Percentiles rank a stretch among this genome's conserved stretches.
Evolutionary conservation across 202 grass and related monocot species (phyloP).

Genomic region (Saccharum hybrid): DNA sequence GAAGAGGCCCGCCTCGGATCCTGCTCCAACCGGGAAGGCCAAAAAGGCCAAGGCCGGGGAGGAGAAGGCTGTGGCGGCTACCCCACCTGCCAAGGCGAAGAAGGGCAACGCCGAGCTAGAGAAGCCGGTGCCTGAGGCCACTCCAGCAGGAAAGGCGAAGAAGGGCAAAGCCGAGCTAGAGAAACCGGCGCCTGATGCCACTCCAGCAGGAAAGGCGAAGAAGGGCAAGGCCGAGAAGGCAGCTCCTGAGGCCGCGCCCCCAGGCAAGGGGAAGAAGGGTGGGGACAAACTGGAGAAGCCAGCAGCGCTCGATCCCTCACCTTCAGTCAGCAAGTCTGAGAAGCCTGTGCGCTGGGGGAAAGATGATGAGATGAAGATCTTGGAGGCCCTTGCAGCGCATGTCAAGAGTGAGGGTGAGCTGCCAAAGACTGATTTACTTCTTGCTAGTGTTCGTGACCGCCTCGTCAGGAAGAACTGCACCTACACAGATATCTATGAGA

Average conservation of each 20-base stretch:
- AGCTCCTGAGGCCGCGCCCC: background rate
- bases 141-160: constrained; percentile 8
- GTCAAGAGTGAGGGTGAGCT: constrained; percentile 34
- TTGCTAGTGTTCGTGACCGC: constrained; percentile 26
- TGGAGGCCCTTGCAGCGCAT: constrained; percentile 44
- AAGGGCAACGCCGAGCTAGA: constrained; percentile 25
- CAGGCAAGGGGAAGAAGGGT: background rate
- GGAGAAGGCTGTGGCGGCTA: background rate
- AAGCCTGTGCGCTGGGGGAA: constrained; percentile 36
- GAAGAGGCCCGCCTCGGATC: constrained; percentile 23
- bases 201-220: constrained; percentile 12
- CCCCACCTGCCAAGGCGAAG: background rate
- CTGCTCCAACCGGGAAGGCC: background rate
- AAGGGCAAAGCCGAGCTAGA: background rate
- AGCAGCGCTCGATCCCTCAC: too few species aligned
- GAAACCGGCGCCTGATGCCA: background rate
- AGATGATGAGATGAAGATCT: constrained; percentile 53
- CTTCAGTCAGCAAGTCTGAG: background rate
- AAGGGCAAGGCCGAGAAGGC: constrained; percentile 9
- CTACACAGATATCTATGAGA: constrained; percentile 49
- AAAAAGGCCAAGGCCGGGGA: constrained; percentile 24
- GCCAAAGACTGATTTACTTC: constrained; percentile 26
- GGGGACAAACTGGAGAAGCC: too few species aligned
- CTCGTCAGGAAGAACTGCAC: constrained; percentile 38
- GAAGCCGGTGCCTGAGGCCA: constrained; percentile 4